These are phyloP conservation scores for Lasiosphaeria miniovina DNA, from an alignment of 495 filamentous ascomycete species.

Conservation along the genomic window DNA sequence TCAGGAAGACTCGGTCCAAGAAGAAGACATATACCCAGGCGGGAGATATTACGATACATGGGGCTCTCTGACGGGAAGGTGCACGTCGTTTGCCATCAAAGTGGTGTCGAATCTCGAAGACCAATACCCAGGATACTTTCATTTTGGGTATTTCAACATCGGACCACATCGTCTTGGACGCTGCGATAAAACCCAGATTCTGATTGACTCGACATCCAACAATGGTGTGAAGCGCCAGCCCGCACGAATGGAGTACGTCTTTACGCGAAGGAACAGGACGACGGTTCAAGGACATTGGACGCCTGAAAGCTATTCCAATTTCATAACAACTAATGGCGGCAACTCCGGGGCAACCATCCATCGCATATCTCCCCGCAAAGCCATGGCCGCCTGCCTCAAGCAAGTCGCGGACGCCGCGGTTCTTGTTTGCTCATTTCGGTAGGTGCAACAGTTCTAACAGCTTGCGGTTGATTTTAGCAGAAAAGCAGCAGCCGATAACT, in stretches of 20 bases:
- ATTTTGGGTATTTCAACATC: neutral
- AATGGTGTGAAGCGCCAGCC: neutral
- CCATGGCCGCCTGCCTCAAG: neutral
- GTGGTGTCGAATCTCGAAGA: neutral
- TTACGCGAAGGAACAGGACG: neutral
- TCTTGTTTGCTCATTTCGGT: constrained; percentile 1
- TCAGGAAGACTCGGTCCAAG: neutral
- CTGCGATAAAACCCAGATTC: neutral
- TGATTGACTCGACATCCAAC: neutral
- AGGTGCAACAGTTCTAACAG: neutral
- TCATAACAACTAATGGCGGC: neutral
- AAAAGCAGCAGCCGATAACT: neutral
- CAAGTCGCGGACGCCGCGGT: neutral
- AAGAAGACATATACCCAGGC: neutral
- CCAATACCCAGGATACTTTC: neutral
- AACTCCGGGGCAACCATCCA: neutral
- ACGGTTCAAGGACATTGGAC: neutral
- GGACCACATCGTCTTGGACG: constrained; percentile 1
- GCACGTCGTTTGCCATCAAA: constrained; percentile 4
- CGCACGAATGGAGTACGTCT: neutral
- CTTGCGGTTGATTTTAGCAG: neutral
- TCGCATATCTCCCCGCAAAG: neutral
- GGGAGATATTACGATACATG: neutral
- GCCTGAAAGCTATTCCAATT: neutral
- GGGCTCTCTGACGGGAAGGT: neutral